Conservation (phyloP, 495 filamentous ascomycete species). For the Neurospora sp. region DNA sequence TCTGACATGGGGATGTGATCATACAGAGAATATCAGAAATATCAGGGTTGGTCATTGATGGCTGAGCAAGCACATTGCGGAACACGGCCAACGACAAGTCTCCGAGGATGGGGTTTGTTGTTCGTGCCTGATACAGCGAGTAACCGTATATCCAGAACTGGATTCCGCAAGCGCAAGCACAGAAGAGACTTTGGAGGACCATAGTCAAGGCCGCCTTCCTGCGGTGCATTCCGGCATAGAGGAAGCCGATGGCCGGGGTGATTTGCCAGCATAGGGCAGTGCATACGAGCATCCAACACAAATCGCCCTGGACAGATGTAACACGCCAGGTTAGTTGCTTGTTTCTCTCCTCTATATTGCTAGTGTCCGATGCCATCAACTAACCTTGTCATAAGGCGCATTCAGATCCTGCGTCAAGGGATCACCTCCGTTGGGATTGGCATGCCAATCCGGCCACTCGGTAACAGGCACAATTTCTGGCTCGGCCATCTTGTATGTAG, state of each 20-base stretch:
- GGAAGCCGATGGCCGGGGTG: slow-evolving; percentile 82
- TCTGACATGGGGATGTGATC: slow-evolving; percentile 49
- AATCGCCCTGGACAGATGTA: slow-evolving; percentile 1
- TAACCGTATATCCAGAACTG: slow-evolving; percentile 99
- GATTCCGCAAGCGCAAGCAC: slow-evolving; percentile 74
- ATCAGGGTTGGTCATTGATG: slow-evolving; percentile 61
- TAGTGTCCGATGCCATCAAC: background rate
- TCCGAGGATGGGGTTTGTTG: slow-evolving; percentile 75
- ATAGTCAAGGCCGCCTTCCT: slow-evolving; percentile 88
- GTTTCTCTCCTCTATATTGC: background rate
- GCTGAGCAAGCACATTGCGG: slow-evolving; percentile 58
- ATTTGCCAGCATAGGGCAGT: slow-evolving; percentile 20
- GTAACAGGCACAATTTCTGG: slow-evolving; percentile 9
- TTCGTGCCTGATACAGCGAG: slow-evolving; percentile 77
- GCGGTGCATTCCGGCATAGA: slow-evolving; percentile 89
- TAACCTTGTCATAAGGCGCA: slow-evolving; percentile 9
- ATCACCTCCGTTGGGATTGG: slow-evolving; percentile 11
- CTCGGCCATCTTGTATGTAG: background rate
- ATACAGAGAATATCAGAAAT: slow-evolving; percentile 79
- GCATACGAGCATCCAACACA: slow-evolving; percentile 12
- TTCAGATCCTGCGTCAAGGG: slow-evolving; percentile 8
- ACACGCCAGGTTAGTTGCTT: background rate
- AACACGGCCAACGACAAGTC: slow-evolving; percentile 73
- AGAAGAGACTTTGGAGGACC: slow-evolving; percentile 84
- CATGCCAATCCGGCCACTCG: slow-evolving; percentile 10